These are phyloP conservation scores for Rosa chinensis DNA, from an alignment of 306 rosid species.

Conservation along the genomic window DNA sequence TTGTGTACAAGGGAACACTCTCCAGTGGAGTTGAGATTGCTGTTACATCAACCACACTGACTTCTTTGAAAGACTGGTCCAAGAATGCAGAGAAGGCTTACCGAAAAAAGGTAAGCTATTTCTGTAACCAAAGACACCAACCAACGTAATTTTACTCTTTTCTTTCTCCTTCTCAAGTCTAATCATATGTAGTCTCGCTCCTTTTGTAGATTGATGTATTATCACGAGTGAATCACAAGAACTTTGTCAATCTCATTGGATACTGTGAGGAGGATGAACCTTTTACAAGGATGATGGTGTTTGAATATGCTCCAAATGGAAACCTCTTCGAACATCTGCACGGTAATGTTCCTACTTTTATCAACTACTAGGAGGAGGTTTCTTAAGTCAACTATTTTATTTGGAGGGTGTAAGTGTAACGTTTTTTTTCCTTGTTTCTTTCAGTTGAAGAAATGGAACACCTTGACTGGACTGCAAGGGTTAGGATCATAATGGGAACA, in stretches of 20 bases:
- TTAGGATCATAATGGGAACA: conserved; percentile 84
- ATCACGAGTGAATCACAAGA: conserved; percentile 88
- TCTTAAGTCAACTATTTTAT: conserved; percentile 8
- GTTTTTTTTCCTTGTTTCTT: conserved; percentile 17
- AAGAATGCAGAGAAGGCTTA: conserved; percentile 59
- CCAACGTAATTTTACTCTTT: conserved; percentile 6
- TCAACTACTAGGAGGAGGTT: neutral
- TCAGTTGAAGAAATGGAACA: conserved; percentile 74
- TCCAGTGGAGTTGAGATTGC: conserved; percentile 96
- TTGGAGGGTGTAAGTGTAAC: neutral
- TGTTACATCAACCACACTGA: conserved; percentile 59
- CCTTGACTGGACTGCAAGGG: conserved; percentile 75
- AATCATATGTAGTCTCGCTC: conserved; percentile 17
- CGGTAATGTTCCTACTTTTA: conserved; percentile 45
- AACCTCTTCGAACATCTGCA: conserved; percentile 75
- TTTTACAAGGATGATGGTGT: conserved; percentile 85
- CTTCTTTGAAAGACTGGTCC: conserved; percentile 69
- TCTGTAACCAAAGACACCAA: conserved; percentile 14
- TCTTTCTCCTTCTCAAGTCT: neutral
- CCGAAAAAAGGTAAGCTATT: conserved; percentile 62
- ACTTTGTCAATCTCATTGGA: conserved; percentile 87
- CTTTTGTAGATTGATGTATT: conserved; percentile 65
- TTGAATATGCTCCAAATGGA: conserved; percentile 95
- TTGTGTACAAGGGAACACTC: conserved; percentile 79
- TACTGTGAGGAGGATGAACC: conserved; percentile 91